A percentile compares a stretch with the other conserved stretches of the same genome.
Evolutionary conservation across 345 rosid species (phyloP).

Genomic region (Mangifera indica): DNA sequence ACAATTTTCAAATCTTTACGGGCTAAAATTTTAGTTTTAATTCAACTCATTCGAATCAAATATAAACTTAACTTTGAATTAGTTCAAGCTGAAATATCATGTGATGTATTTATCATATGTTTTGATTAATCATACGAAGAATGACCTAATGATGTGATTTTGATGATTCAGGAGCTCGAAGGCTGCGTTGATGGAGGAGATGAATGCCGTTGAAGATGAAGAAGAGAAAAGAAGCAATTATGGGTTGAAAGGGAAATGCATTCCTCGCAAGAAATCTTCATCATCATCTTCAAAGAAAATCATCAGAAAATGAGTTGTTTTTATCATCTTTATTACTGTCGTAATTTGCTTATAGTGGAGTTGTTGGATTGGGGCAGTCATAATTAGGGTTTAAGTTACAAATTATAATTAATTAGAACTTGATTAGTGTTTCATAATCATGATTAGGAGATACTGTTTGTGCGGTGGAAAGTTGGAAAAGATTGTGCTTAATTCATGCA

Average conservation of each 20-base stretch:
- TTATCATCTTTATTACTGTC: too few species aligned
- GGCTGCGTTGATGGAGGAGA: conserved; percentile 14
- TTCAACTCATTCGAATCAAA: too few species aligned
- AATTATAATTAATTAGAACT: background rate
- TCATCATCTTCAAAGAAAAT: conserved; percentile 39
- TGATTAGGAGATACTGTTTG: background rate
- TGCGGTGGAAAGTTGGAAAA: background rate
- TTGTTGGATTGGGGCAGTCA: conserved; percentile 9
- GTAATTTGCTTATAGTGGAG: background rate
- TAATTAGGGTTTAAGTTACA: background rate
- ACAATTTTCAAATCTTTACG: too few species aligned
- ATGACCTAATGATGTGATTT: too few species aligned
- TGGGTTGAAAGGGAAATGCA: conserved; percentile 55
- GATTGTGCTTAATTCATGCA: too few species aligned
- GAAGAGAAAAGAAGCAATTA: conserved; percentile 30
- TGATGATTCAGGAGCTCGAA: conserved; percentile 34
- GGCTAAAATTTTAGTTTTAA: too few species aligned
- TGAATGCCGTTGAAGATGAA: conserved; percentile 18
- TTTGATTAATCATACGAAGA: too few species aligned
- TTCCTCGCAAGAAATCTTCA: conserved; percentile 56
- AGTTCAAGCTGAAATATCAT: too few species aligned
- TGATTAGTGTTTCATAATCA: background rate
- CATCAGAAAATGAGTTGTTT: conserved; percentile 36
- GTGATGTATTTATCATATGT: too few species aligned
- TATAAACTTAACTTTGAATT: too few species aligned